These are phyloP conservation scores for Suhomyces faveliae DNA, from an alignment of 805 yeast species.

Conservation along the genomic window DNA sequence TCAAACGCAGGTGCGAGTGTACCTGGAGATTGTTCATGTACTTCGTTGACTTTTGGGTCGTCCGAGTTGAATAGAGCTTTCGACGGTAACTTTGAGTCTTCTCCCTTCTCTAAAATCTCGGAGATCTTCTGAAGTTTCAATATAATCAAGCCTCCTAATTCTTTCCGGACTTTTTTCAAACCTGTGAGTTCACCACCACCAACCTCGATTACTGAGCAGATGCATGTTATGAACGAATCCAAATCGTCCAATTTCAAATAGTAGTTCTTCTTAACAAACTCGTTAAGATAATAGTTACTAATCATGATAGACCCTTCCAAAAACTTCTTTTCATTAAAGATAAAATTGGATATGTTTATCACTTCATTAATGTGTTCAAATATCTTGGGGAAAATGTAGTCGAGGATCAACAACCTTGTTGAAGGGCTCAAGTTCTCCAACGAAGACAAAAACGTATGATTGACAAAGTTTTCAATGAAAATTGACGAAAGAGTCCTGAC, in stretches of 20 bases:
- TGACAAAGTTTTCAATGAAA: slow-evolving; percentile 29
- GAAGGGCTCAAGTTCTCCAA: slow-evolving; percentile 31
- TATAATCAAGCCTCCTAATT: slow-evolving; percentile 28
- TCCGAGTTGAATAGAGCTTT: not conserved
- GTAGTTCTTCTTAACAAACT: slow-evolving; percentile 31
- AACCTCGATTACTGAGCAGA: slow-evolving; percentile 32
- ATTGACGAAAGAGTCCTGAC: slow-evolving; percentile 33
- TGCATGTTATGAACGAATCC: slow-evolving; percentile 26
- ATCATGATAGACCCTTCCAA: slow-evolving; percentile 25
- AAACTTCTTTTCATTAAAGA: slow-evolving; percentile 33
- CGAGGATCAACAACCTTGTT: slow-evolving; percentile 33
- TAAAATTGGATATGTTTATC: slow-evolving; percentile 30
- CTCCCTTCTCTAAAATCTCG: not conserved
- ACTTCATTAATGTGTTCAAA: slow-evolving; percentile 37
- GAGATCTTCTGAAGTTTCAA: slow-evolving; percentile 27
- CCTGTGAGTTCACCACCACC: slow-evolving; percentile 7
- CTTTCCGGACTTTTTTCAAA: slow-evolving; percentile 18
- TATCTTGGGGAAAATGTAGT: slow-evolving; percentile 34
- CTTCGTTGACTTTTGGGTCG: not conserved
- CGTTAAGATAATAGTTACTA: slow-evolving; percentile 25
- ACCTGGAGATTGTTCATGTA: not conserved
- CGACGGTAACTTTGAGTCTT: not conserved
- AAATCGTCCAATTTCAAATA: slow-evolving; percentile 21
- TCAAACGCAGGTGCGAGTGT: not conserved
- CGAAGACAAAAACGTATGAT: slow-evolving; percentile 22